A percentile compares a stretch with the other conserved stretches of the same genome.
Evolutionary conservation across 1,139 yeast species (phyloP).

Genomic region (Lodderomyces elongisporus): DNA sequence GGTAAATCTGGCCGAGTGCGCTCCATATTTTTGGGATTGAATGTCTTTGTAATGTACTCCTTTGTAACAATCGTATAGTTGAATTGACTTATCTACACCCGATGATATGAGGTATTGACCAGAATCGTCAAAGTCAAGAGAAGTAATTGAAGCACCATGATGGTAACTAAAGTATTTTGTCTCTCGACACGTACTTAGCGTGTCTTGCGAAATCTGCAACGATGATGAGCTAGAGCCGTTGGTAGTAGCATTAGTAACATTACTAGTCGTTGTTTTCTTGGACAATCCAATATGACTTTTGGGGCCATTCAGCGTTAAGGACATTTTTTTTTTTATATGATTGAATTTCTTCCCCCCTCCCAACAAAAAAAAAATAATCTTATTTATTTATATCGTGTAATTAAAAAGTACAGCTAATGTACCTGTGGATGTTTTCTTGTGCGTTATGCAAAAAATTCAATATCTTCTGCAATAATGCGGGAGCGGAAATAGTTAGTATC

Average conservation of each 20-base stretch:
- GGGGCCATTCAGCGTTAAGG: constrained; percentile 1
- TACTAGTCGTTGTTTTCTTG: constrained; percentile 1
- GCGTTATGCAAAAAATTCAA: no score
- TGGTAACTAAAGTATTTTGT: constrained; percentile 57
- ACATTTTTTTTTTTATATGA: no score
- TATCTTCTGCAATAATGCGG: no score
- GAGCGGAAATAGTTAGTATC: no score
- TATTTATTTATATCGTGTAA: no score
- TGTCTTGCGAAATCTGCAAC: constrained; percentile 33
- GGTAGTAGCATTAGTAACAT: constrained; percentile 1
- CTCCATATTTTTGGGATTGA: constrained; percentile 87
- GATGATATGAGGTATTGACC: constrained; percentile 78
- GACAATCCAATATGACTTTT: neutral
- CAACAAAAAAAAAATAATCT: no score
- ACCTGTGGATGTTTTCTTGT: no score
- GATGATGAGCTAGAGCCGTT: constrained; percentile 13
- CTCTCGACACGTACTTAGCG: constrained; percentile 48
- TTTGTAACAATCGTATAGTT: constrained; percentile 69
- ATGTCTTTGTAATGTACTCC: constrained; percentile 66
- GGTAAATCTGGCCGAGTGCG: constrained; percentile 80
- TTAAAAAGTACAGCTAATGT: no score
- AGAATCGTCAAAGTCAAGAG: constrained; percentile 78
- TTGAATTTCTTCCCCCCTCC: no score
- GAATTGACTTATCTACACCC: constrained; percentile 78
- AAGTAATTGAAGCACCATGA: constrained; percentile 59